Conservation (phyloP, 495 filamentous ascomycete genomes). For the Chaetomium fimeti region DNA sequence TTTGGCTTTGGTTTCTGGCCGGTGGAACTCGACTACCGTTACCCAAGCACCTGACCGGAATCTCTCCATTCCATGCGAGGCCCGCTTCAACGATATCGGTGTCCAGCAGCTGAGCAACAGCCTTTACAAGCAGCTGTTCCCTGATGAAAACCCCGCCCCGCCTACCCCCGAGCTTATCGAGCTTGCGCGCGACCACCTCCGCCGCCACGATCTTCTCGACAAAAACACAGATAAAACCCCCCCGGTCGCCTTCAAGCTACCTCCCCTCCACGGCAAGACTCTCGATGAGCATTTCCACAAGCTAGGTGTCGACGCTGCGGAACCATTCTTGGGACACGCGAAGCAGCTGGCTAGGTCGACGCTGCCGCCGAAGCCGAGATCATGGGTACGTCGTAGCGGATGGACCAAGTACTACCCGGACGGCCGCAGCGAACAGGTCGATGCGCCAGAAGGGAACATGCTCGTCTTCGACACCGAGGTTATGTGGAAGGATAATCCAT, state of each 20-base stretch:
- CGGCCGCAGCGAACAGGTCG: slow-evolving; percentile 66
- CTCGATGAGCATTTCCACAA: slow-evolving; percentile 95
- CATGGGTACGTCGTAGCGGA: slow-evolving; percentile 77
- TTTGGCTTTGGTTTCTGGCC: slow-evolving; percentile 23
- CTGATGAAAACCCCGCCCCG: slow-evolving; percentile 45
- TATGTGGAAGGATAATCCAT: slow-evolving; percentile 87
- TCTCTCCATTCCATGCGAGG: slow-evolving; percentile 52
- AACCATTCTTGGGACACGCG: slow-evolving; percentile 78
- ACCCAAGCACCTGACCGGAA: slow-evolving; percentile 11
- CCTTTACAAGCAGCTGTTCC: slow-evolving; percentile 82
- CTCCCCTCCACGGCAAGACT: slow-evolving; percentile 70
- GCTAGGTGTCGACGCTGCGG: slow-evolving; percentile 81
- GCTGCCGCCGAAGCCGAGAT: slow-evolving; percentile 69
- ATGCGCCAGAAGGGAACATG: slow-evolving; percentile 74
- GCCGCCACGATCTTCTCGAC: slow-evolving; percentile 80
- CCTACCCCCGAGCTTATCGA: slow-evolving; percentile 69
- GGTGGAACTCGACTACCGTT: slow-evolving; percentile 39
- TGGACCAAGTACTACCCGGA: slow-evolving; percentile 90
- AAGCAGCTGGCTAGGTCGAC: slow-evolving; percentile 66
- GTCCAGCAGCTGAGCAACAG: slow-evolving; percentile 86
- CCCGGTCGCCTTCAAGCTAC: slow-evolving; percentile 84
- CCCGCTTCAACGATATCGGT: slow-evolving; percentile 86
- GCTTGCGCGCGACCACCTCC: slow-evolving; percentile 79
- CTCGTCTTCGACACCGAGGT: slow-evolving; percentile 96
- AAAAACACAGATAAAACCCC: slow-evolving; percentile 75